phyloP scores from a whole-genome alignment of 148 eudicot genomes.

The Rhododendron simsii region DNA sequence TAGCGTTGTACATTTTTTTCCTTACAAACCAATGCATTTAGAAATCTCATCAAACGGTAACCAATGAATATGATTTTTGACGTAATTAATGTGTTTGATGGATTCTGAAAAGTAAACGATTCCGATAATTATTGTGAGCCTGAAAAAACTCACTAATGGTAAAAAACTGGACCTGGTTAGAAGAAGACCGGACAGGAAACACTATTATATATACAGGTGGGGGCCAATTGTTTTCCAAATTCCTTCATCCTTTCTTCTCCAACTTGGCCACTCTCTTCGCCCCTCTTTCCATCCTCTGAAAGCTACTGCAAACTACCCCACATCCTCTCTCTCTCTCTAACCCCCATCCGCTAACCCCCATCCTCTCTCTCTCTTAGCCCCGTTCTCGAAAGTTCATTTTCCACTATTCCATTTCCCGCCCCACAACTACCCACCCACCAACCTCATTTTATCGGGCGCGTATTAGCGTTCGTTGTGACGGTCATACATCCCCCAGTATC shows the following conservation, averaged over 20 bases:
- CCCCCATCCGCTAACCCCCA: not conserved
- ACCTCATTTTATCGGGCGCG: not conserved
- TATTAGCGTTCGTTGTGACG: too few species aligned
- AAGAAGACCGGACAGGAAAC: too few species aligned
- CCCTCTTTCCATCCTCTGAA: not conserved
- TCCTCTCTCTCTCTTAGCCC: not conserved
- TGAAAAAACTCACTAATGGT: too few species aligned
- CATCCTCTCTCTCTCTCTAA: not conserved
- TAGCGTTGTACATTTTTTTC: too few species aligned
- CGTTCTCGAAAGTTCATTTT: not conserved
- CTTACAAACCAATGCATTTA: too few species aligned
- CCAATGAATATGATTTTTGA: too few species aligned
- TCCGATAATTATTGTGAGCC: too few species aligned
- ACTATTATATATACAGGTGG: too few species aligned
- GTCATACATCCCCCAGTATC: not conserved
- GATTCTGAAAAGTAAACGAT: too few species aligned
- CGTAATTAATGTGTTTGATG: accelerated
- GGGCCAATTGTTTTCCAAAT: not conserved
- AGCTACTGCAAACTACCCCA: not conserved
- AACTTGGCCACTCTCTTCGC: not conserved
- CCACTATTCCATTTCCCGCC: not conserved
- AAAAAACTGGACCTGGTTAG: too few species aligned
- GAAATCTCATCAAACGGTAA: too few species aligned
- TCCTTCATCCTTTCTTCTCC: not conserved
- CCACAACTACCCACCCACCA: not conserved